Conservation (phyloP, 257 asterid genomes). For the Solanum medicagineum region DNA sequence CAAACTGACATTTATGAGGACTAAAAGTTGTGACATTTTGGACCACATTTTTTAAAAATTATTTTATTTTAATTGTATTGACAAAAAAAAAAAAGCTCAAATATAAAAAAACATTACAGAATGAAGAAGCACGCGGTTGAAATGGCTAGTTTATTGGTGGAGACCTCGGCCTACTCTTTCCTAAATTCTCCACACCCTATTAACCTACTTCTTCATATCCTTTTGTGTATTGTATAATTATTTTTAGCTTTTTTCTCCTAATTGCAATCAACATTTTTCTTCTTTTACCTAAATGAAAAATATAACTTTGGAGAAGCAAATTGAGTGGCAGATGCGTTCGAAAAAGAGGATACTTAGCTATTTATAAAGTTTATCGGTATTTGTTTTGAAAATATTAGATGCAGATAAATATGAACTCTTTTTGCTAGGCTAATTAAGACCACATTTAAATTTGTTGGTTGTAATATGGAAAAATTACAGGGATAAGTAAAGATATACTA, state of each 20-base stretch:
- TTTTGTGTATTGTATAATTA: not conserved
- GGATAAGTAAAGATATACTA: no score
- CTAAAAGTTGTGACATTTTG: not conserved
- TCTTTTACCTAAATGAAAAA: not conserved
- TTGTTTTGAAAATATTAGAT: no score
- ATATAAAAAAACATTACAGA: slow-evolving; percentile 7
- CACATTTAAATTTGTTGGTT: no score
- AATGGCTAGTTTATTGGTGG: not conserved
- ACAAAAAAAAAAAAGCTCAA: not conserved
- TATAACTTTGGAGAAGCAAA: no score
- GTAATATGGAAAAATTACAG: no score
- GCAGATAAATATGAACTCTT: no score
- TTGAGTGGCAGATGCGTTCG: no score
- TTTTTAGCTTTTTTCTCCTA: not conserved
- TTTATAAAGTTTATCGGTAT: no score
- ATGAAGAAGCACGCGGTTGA: slow-evolving; percentile 16
- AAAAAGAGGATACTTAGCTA: no score
- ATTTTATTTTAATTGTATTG: not conserved
- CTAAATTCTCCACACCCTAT: slow-evolving; percentile 21
- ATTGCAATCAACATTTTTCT: not conserved
- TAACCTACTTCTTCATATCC: not conserved
- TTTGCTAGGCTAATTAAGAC: no score
- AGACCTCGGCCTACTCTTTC: slow-evolving; percentile 22
- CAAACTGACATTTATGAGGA: not conserved
- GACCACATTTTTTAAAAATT: not conserved